These are phyloP conservation scores for Cercospora zeina DNA, from an alignment of 2,329 filamentous ascomycete genomes.

Conservation along the genomic window DNA sequence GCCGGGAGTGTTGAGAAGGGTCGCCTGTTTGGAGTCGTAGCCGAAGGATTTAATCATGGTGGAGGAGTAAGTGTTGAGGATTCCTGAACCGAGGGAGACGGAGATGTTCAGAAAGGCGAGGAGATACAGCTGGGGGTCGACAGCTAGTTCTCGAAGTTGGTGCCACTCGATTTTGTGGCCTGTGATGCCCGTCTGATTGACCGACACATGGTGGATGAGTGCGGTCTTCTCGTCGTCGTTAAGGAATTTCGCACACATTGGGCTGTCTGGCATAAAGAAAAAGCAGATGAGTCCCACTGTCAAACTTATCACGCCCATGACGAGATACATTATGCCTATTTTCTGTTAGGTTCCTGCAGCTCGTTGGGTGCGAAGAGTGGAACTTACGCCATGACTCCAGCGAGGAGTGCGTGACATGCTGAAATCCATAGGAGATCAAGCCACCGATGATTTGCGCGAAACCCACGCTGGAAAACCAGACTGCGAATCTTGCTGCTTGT, in stretches of 20 bases:
- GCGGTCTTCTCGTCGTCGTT: conserved; percentile 46
- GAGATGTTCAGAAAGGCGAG: conserved; percentile 34
- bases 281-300: conserved; percentile 40
- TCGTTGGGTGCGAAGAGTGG: not conserved
- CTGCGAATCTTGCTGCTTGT: conserved; percentile 62
- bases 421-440: conserved; percentile 58
- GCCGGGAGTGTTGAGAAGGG: conserved; percentile 56
- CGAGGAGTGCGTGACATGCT: conserved; percentile 40
- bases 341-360: not conserved
- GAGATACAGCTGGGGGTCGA: conserved; percentile 54
- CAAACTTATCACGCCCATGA: conserved; percentile 48
- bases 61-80: conserved; percentile 42
- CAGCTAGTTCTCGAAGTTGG: conserved; percentile 58
- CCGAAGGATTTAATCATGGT: conserved; percentile 39
- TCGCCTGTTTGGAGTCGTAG: conserved; percentile 35
- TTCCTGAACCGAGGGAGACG: conserved; percentile 44
- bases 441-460: conserved; percentile 58
- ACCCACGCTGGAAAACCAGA: conserved; percentile 66
- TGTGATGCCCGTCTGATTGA: conserved; percentile 45
- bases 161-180: conserved; percentile 48
- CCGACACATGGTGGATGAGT: conserved; percentile 46
- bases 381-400: conserved; percentile 27
- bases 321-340: conserved; percentile 42
- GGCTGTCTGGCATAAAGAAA: conserved; percentile 38
- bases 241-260: conserved; percentile 35